Conservation (phyloP, 2,329 filamentous ascomycete species). For the Claviceps capensis region DNA sequence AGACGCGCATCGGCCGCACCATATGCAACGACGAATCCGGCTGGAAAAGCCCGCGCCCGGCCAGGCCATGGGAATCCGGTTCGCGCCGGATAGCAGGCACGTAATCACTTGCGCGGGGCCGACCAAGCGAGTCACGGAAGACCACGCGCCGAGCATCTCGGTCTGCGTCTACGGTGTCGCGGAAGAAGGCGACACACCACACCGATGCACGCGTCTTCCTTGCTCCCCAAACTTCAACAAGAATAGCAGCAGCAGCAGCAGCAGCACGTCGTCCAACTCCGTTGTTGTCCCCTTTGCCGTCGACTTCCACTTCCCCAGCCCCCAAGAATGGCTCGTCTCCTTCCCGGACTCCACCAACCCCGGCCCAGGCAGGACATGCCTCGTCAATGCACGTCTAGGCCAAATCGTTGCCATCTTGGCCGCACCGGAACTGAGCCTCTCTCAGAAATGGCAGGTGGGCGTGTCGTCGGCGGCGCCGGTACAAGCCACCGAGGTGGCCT, state of each 20-base stretch:
- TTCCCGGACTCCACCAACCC: conserved; percentile 4
- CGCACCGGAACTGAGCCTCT: conserved; percentile 1
- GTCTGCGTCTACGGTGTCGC: conserved; percentile 1
- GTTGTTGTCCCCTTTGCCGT: background rate
- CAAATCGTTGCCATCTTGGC: conserved; percentile 3
- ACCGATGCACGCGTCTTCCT: background rate
- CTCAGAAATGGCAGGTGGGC: conserved; percentile 5
- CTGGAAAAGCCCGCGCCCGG: conserved; percentile 1
- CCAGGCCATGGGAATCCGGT: conserved; percentile 3
- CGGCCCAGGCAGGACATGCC: conserved; percentile 3
- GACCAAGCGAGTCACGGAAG: background rate
- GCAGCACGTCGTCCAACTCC: background rate
- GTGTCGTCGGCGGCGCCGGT: background rate
- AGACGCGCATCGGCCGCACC: background rate
- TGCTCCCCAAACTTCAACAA: background rate
- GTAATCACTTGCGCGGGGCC: conserved; percentile 4
- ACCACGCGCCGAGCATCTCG: conserved; percentile 1
- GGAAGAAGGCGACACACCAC: background rate
- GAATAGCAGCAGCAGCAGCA: background rate
- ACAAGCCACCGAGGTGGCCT: background rate
- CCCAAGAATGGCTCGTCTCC: conserved; percentile 5
- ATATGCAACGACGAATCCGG: background rate
- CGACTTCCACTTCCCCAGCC: conserved; percentile 5
- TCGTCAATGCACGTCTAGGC: conserved; percentile 6
- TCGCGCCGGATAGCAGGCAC: conserved; percentile 4